phyloP scores from a whole-genome alignment of 148 eudicot genomes.

The Persicaria tinctoria region DNA sequence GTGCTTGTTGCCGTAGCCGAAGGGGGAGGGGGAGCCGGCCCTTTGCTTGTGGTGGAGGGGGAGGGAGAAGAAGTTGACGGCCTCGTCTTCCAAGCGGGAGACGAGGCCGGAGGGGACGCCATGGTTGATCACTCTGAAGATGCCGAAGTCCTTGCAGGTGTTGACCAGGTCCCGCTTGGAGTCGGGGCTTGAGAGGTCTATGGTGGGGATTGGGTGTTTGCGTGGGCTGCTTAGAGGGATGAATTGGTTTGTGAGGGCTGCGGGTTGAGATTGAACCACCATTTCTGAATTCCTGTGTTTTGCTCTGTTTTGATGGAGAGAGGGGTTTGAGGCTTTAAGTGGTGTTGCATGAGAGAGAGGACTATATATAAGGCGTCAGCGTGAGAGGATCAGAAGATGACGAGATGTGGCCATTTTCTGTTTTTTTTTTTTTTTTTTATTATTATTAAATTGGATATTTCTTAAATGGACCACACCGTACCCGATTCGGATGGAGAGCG shows the following conservation, averaged over 20 bases:
- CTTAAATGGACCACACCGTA: no score
- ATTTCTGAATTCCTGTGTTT: no score
- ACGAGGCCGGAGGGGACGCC: conserved; percentile 35
- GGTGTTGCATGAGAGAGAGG: no score
- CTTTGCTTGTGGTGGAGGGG: conserved; percentile 34
- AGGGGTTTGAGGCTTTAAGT: no score
- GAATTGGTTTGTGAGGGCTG: neutral
- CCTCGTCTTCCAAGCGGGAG: conserved; percentile 35
- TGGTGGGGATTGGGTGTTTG: conserved; percentile 26
- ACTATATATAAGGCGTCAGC: no score
- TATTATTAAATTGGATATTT: no score
- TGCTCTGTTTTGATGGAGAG: no score
- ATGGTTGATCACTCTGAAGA: conserved; percentile 65
- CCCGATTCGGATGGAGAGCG: no score
- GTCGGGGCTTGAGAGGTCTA: conserved; percentile 40
- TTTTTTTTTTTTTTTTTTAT: no score
- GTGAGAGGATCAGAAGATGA: no score
- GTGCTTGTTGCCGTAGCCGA: conserved; percentile 64
- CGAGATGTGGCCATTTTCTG: no score
- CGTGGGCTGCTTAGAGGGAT: neutral
- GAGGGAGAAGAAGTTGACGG: conserved; percentile 42
- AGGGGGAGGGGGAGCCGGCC: conserved; percentile 34
- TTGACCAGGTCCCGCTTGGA: conserved; percentile 34
- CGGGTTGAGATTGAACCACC: neutral
- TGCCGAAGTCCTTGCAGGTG: conserved; percentile 60